Evolutionary conservation across 371 early-diverging fungal genomes (phyloP).

Genomic region (Neoconidiobolus thromboides): DNA sequence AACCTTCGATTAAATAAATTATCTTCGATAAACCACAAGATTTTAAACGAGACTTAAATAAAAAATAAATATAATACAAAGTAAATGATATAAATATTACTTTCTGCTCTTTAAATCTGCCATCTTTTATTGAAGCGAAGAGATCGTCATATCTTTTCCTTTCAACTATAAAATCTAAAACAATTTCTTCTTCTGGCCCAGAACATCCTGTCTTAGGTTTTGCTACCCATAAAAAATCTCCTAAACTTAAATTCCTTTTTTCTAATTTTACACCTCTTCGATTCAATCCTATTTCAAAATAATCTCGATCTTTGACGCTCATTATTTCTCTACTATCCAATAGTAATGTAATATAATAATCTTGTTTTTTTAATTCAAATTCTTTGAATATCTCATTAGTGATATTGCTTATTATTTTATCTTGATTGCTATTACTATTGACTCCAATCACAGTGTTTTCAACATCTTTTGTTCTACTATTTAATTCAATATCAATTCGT

Average conservation of each 20-base stretch:
- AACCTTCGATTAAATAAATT: too few relatives aligned
- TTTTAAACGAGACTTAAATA: too few relatives aligned
- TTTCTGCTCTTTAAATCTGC: slow-evolving; percentile 92
- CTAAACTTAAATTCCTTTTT: slow-evolving; percentile 50
- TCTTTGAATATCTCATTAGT: too few relatives aligned
- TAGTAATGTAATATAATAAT: slow-evolving; percentile 39
- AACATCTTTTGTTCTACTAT: not conserved
- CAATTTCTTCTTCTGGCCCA: slow-evolving; percentile 33
- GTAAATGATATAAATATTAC: slow-evolving; percentile 10
- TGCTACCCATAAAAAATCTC: slow-evolving; percentile 84
- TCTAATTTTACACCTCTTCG: slow-evolving; percentile 27
- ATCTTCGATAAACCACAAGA: too few relatives aligned
- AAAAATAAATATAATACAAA: too few relatives aligned
- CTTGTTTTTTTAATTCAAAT: not conserved
- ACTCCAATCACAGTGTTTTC: slow-evolving; percentile 16
- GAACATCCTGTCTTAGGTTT: slow-evolving; percentile 15
- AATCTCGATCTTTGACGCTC: slow-evolving; percentile 38
- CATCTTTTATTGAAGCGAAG: slow-evolving; percentile 78
- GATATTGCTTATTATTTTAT: not conserved
- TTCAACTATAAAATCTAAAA: slow-evolving; percentile 75
- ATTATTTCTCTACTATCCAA: slow-evolving; percentile 75
- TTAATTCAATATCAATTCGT: not conserved
- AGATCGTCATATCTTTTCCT: slow-evolving; percentile 91
- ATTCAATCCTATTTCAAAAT: slow-evolving; percentile 41
- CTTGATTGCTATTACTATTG: slow-evolving; percentile 13